Conservation (phyloP, 345 rosid genomes). For the Ceriops decandra region DNA sequence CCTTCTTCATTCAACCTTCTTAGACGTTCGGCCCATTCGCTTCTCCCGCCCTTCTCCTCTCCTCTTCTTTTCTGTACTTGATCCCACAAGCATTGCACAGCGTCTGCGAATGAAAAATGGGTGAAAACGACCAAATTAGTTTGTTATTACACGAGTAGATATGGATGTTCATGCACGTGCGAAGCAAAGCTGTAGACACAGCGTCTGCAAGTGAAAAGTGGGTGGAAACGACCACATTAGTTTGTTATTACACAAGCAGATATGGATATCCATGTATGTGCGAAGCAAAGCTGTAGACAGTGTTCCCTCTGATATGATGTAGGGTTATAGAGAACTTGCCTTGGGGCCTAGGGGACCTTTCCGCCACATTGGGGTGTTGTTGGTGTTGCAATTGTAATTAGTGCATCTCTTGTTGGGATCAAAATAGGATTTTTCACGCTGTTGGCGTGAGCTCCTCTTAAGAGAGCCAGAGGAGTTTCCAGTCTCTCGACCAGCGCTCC, state of each 20-base stretch:
- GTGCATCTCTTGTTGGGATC: constrained; percentile 22
- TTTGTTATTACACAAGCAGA: background rate
- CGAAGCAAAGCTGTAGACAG: background rate
- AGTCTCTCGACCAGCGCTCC: background rate
- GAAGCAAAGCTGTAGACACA: constrained; percentile 2
- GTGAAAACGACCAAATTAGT: background rate
- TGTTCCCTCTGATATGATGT: too few relatives aligned
- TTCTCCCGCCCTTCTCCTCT: constrained; percentile 6
- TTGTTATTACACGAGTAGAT: background rate
- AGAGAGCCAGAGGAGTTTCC: constrained; percentile 5
- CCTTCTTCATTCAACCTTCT: background rate
- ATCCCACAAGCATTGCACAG: constrained; percentile 41
- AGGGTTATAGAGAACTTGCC: constrained; percentile 12
- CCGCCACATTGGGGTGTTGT: constrained; percentile 45
- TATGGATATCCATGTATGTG: background rate
- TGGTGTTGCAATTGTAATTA: constrained; percentile 31
- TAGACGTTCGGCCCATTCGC: background rate
- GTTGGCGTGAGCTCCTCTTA: background rate
- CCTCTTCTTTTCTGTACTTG: constrained; percentile 32
- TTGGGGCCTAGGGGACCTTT: constrained; percentile 42
- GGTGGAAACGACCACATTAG: background rate
- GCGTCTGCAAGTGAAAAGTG: constrained; percentile 19
- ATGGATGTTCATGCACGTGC: background rate
- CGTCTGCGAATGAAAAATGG: constrained; percentile 18
- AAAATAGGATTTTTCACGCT: background rate